Percentiles rank a stretch among this genome's conserved stretches.
Evolutionary conservation across 2,329 filamentous ascomycete genomes (phyloP).

Genomic region (Allantophomopsis lycopodina): DNA sequence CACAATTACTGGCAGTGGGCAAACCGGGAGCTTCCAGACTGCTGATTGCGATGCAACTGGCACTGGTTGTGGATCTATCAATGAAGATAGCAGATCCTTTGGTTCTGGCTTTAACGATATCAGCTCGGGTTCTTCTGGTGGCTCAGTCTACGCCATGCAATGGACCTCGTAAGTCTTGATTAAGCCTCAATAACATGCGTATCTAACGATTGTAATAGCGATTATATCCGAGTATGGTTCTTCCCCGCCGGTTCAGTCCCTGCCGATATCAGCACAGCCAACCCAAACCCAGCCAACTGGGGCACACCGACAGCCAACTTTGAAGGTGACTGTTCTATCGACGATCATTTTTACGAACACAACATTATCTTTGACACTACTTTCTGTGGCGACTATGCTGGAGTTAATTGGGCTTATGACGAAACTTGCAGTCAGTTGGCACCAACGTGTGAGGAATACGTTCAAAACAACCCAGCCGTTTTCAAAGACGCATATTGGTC

Average conservation of each 20-base stretch:
- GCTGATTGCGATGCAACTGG: slow-evolving; percentile 11
- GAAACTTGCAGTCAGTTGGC: slow-evolving; percentile 42
- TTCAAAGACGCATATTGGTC: slow-evolving; percentile 66
- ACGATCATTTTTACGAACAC: slow-evolving; percentile 52
- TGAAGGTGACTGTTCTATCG: slow-evolving; percentile 54
- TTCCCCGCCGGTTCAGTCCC: slow-evolving; percentile 34
- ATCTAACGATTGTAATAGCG: slow-evolving; percentile 56
- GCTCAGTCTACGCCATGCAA: slow-evolving; percentile 33
- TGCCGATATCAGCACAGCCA: slow-evolving; percentile 44
- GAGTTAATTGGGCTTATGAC: slow-evolving; percentile 43
- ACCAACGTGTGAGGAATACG: slow-evolving; percentile 54
- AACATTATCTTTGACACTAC: slow-evolving; percentile 70
- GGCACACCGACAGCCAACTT: slow-evolving; percentile 47
- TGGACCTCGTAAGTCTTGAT: slow-evolving; percentile 32
- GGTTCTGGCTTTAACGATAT: slow-evolving; percentile 3
- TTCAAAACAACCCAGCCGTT: slow-evolving; percentile 51
- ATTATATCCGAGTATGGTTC: slow-evolving; percentile 31
- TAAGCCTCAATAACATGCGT: slow-evolving; percentile 59
- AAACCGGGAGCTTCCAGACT: slow-evolving; percentile 2
- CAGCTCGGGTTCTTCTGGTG: slow-evolving; percentile 6
- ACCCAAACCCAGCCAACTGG: slow-evolving; percentile 52
- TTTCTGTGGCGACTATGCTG: slow-evolving; percentile 77
- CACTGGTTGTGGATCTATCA: slow-evolving; percentile 8
- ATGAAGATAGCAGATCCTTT: slow-evolving; percentile 8
- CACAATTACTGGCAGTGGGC: not conserved